Evolutionary conservation across 2,329 filamentous ascomycete genomes (phyloP).

Genomic region (Fusarium brachygibbosum): DNA sequence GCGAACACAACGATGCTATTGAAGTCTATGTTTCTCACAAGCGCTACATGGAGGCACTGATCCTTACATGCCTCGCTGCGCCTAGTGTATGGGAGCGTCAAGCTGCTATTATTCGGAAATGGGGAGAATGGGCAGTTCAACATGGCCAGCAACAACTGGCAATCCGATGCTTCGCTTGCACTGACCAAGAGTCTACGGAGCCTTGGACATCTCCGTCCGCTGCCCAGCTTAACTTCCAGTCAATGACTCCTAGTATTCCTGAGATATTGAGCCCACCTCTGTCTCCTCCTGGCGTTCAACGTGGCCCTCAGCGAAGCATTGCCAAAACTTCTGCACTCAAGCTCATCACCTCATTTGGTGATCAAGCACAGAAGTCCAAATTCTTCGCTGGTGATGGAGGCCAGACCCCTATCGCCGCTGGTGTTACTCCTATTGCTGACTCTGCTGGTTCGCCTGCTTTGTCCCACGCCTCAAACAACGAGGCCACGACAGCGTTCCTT

Average conservation of each 20-base stretch:
- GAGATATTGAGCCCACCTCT: slow-evolving; percentile 77
- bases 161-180: slow-evolving; percentile 93
- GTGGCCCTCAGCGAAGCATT: slow-evolving; percentile 72
- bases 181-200: slow-evolving; percentile 84
- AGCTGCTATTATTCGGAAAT: slow-evolving; percentile 88
- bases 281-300: slow-evolving; percentile 77
- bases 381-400: slow-evolving; percentile 72
- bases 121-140: slow-evolving; percentile 92
- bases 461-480: slow-evolving; percentile 61
- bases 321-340: slow-evolving; percentile 88
- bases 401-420: slow-evolving; percentile 82
- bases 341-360: slow-evolving; percentile 89
- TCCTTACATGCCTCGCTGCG: slow-evolving; percentile 86
- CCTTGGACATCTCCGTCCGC: slow-evolving; percentile 90
- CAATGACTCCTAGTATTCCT: slow-evolving; percentile 67
- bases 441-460: slow-evolving; percentile 75
- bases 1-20: slow-evolving; percentile 93
- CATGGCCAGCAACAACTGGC: slow-evolving; percentile 91
- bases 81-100: slow-evolving; percentile 93
- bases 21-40: slow-evolving; percentile 95
- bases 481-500: slow-evolving; percentile 75
- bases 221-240: slow-evolving; percentile 69
- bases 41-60: slow-evolving; percentile 91
- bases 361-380: slow-evolving; percentile 71
- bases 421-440: slow-evolving; percentile 89